These are phyloP conservation scores for Dovyalis caffra DNA, from an alignment of 345 rosid species.

Conservation along the genomic window DNA sequence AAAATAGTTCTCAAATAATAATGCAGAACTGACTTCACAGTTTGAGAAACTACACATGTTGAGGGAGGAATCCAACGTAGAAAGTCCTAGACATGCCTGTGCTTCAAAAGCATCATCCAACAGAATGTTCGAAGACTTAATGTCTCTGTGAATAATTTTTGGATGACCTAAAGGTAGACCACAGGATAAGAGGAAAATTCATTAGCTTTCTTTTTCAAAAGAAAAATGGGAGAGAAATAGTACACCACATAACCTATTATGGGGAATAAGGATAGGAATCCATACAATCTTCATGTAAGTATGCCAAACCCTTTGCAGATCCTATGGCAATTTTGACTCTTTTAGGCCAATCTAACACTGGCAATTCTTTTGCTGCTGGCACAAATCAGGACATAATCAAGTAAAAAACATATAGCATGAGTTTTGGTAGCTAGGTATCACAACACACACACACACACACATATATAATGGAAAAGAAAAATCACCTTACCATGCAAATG, in stretches of 20 bases:
- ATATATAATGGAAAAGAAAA: not conserved
- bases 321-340: constrained; percentile 89
- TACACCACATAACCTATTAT: not conserved
- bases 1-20: constrained; percentile 4
- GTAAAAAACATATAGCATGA: not conserved
- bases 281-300: constrained; percentile 97
- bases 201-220: not conserved
- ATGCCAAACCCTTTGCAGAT: constrained; percentile 96
- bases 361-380: constrained; percentile 47
- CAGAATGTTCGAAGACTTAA: constrained; percentile 87
- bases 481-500: constrained; percentile 75
- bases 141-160: constrained; percentile 90
- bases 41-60: not conserved
- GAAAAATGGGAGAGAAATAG: not conserved
- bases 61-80: not conserved
- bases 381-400: constrained; percentile 3
- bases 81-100: constrained; percentile 48
- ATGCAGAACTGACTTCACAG: not conserved
- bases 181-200: not conserved
- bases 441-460: too few relatives aligned
- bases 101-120: constrained; percentile 80
- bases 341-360: constrained; percentile 74
- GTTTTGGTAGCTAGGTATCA: not conserved
- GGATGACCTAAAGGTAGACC: constrained; percentile 66
- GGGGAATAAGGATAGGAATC: constrained; percentile 14